A percentile compares a stretch with the other conserved stretches of the same genome.
These are phyloP conservation scores for Prunella vulgaris DNA, from an alignment of 257 asterid species.

Conservation along the genomic window DNA sequence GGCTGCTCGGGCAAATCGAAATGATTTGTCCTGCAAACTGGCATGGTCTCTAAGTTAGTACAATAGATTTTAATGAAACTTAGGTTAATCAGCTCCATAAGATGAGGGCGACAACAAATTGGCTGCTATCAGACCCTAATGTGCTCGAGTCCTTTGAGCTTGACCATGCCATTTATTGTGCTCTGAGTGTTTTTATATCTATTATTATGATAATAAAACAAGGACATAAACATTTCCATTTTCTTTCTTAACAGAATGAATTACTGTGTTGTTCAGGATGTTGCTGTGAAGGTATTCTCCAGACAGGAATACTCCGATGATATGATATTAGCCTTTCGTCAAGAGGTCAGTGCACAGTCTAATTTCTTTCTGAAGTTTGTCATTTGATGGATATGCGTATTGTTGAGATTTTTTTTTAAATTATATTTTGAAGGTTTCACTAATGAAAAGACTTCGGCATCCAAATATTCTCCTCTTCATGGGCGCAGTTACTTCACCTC, in stretches of 20 bases:
- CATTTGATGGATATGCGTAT: neutral
- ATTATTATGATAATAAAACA: neutral
- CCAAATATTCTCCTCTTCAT: constrained; percentile 98
- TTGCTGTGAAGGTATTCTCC: constrained; percentile 96
- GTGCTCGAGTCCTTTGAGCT: too few relatives aligned
- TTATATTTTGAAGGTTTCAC: constrained; percentile 65
- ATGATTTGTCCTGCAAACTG: neutral
- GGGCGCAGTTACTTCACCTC: constrained; percentile 97
- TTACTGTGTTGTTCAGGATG: constrained; percentile 62
- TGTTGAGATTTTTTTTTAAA: constrained; percentile 13
- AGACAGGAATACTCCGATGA: constrained; percentile 89
- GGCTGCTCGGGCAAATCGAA: neutral
- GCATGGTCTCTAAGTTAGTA: neutral
- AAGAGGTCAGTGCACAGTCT: neutral
- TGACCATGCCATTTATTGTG: too few relatives aligned
- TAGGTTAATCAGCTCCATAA: neutral
- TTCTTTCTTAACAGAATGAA: constrained; percentile 19
- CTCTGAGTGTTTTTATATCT: too few relatives aligned
- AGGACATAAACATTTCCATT: constrained; percentile 5
- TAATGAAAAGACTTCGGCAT: constrained; percentile 93
- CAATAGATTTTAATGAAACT: too few relatives aligned
- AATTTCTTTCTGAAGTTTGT: neutral
- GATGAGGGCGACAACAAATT: neutral
- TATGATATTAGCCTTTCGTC: constrained; percentile 61
- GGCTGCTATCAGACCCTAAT: too few relatives aligned